Evolutionary conservation across 2,329 filamentous ascomycete species (phyloP), one percentile per base, ranked within the genome.

Genomic region (Sporothrix sp.): DNA sequence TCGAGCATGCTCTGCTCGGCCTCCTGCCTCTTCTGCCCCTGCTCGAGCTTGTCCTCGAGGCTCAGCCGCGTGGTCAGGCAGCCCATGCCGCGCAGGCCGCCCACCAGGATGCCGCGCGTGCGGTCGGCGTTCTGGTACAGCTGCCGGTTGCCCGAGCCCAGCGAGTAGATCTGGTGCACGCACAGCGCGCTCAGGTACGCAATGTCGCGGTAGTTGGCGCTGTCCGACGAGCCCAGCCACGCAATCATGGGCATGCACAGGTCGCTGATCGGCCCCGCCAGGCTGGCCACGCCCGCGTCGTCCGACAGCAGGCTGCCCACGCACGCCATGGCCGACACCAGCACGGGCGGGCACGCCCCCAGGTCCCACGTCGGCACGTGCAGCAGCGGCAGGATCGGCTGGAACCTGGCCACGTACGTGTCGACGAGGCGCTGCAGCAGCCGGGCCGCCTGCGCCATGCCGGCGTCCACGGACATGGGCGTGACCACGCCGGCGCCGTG

Each of bases 161-260:
- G 60, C 7, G 62, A 62, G 40, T 62, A 65, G 28, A 62, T 62
- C 35, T 63, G 62, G 47, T 65, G 60, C 4, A 65, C 52, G 21
- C 62, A 65, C 1, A 63, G 54, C 1, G 63, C 60, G 14, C 57
- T 58, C 0, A 65, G 54, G 37, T 61, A 63, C 1, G 55, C 55
- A 27, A 62, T 57, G 38, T 62, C 50, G 4, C 52, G 49, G 53
- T 61, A 60, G 44, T 62, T 59, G 8, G 52, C 50, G 10, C 50
- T 57, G 44, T 61, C 61, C 5, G 58, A 54, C 4, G 57, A 51
- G 13, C 60, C 61, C 56, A 65, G 53, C 59, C 60, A 60, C 8
- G 57, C 58, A 9, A 65, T 60, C 50, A 62, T 61, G 13, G 58
- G 55, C 30, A 56, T 54, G 47, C 61, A 64, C 9, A 61, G 56